phyloP scores from a whole-genome alignment of 208 protist genomes.

The Vickermania spadyakhi region DNA sequence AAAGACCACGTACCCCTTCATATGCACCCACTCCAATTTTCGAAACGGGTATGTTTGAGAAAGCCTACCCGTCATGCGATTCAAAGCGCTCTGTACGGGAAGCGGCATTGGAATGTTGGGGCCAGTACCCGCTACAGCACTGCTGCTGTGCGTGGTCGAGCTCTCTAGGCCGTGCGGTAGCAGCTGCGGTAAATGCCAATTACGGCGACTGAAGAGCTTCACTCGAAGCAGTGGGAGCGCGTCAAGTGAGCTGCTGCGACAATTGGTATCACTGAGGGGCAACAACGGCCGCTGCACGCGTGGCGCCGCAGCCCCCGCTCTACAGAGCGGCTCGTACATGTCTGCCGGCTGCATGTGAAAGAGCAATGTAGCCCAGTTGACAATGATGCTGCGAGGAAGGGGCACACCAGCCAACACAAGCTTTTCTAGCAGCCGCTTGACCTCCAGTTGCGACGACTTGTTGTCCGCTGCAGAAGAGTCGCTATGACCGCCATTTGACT shows the following conservation, averaged over 20 bases:
- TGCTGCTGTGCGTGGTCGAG: neutral
- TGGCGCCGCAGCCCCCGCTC: neutral
- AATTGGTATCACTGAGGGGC: neutral
- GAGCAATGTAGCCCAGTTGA: neutral
- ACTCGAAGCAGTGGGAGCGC: neutral
- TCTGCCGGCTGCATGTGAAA: slow-evolving; percentile 1
- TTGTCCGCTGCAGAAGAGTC: neutral
- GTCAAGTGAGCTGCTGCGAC: neutral
- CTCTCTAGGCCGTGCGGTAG: neutral
- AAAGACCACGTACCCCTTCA: neutral
- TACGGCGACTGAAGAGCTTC: neutral
- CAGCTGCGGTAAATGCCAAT: neutral
- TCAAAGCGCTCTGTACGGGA: neutral
- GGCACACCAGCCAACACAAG: neutral
- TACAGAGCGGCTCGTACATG: neutral
- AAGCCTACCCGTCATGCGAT: neutral
- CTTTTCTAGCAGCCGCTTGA: neutral
- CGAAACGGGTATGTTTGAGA: neutral
- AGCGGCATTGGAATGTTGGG: neutral
- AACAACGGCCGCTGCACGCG: no score
- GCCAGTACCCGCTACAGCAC: neutral
- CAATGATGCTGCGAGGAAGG: neutral
- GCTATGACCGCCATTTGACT: neutral
- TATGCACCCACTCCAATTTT: neutral
- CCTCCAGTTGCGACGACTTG: neutral